Percentiles rank a stretch among this genome's conserved stretches.
Evolutionary conservation across 2,329 filamentous ascomycete species (phyloP).

Genomic region (Fulvia fulva): DNA sequence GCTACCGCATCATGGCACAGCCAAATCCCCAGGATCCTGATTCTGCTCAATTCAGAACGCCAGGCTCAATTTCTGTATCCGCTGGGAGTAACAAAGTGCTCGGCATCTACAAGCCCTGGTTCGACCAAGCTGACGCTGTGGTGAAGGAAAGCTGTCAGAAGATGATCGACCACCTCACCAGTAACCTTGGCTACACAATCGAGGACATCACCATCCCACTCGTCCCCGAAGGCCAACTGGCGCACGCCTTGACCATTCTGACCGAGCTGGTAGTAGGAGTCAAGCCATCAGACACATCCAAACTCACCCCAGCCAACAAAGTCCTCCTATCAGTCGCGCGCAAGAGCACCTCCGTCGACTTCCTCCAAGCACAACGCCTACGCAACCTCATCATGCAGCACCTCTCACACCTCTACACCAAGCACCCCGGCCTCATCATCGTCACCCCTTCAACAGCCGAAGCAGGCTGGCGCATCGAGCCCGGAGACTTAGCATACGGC

Average conservation of each 20-base stretch:
- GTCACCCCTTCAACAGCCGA: conserved; percentile 74
- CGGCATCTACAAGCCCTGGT: conserved; percentile 66
- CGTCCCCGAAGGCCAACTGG: conserved; percentile 66
- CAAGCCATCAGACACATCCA: conserved; percentile 43
- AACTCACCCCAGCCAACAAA: conserved; percentile 63
- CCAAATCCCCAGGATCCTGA: conserved; percentile 62
- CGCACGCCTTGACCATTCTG: conserved; percentile 75
- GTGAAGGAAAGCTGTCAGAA: conserved; percentile 61
- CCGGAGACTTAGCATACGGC: conserved; percentile 56
- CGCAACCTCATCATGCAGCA: conserved; percentile 76
- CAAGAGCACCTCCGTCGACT: conserved; percentile 64
- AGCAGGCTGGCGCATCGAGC: conserved; percentile 64
- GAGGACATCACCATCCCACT: conserved; percentile 64
- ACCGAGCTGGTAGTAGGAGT: conserved; percentile 60
- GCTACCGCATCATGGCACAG: conserved; percentile 75
- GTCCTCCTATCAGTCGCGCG: conserved; percentile 63
- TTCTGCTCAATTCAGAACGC: conserved; percentile 60
- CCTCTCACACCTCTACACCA: conserved; percentile 64
- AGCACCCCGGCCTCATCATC: conserved; percentile 71
- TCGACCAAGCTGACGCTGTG: conserved; percentile 61
- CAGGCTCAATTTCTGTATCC: conserved; percentile 15
- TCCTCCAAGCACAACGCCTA: conserved; percentile 68
- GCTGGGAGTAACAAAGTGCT: conserved; percentile 54
- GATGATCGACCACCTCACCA: conserved; percentile 57
- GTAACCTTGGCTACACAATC: conserved; percentile 50